Base-by-base conservation (phyloP, 2,329 filamentous ascomycete species). In the Neoascochyta sp. region DNA sequence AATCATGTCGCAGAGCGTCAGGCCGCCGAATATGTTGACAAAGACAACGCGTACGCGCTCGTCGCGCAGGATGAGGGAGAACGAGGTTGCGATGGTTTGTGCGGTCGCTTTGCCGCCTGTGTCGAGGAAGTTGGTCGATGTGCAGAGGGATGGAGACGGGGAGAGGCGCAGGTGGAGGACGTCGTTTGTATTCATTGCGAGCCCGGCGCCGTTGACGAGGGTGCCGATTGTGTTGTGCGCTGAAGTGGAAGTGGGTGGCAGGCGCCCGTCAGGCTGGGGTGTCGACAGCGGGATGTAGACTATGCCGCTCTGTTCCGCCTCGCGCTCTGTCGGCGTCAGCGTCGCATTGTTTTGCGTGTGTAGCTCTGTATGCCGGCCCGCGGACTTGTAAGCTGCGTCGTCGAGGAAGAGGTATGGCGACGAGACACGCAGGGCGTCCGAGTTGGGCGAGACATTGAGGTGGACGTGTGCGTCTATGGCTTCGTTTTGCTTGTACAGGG, bases 141-240 rank as follows among this genome's bases (percentile, higher is more conserved):
- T 64, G 2, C 85, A 85, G 7, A 36, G 34, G 25, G 34, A 39
- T 3, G 53, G 46, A 7, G 41, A 38, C 10, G 76, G 65, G 1
- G 75, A 71, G 7, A 94, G 76, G 16, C 54, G 75, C 9, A 78
- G 66, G 3, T 75, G 70, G 2, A 95, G 75, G 0, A 84, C 83
- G 57, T 95, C 88, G 37, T 89, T 80, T 0, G 87, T 94, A 57
- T 92, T 92, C 84, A 95, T 92, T 0, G 87, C 87, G 1, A 95
- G 74, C 0, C 88, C 88, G 0, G 89, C 88, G 23, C 88, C 87
- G 53, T 95, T 95, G 43, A 94, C 86, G 8, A 93, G 69, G 1
- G 84, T 94, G 20, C 86, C 88, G 30, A 94, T 81, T 40, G 79
- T 79, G 30, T 73, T 76, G 12, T 14, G 8, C 7, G 25, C 21